Base-by-base conservation (phyloP, 2,329 filamentous ascomycete genomes). In the Lachnellula subtilissima region DNA sequence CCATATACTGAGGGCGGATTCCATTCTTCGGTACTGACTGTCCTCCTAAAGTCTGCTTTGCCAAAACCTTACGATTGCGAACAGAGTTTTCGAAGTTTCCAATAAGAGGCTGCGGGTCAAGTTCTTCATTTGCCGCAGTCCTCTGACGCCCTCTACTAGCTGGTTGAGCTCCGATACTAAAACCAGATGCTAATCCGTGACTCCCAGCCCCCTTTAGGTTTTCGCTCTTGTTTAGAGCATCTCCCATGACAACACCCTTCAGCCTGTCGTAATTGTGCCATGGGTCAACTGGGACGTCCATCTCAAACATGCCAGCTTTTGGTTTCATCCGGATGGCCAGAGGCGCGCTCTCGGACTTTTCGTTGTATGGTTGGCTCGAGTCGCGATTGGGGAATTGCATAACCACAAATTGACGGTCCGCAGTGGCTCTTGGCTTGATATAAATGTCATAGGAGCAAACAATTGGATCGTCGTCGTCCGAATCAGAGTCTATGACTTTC, bases 321-420 rank as follows among this genome's bases (percentile, higher is more conserved):
- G 86, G 82, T 76, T 97, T 99, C 70, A 96, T 76, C 63, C 93
- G 90, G 66, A 97, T 77, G 65, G 88, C 84, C 15, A 83, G 76
- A 11, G 93, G 88, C 54, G 79, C 77, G 32, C 81, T 77, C 15
- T 75, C 74, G 52, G 75, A 73, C 12, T 73, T 69, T 22, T 82
- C 78, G 53, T 81, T 81, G 72, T 88, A 87, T 5, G 82, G 78
- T 52, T 71, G 64, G 52, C 69, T 72, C 60, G 86, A 80, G 42
- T 82, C 77, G 60, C 89, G 88, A 73, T 92, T 92, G 25, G 92
- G 87, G 72, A 96, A 95, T 75, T 97, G 92, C 47, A 99, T 82
- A 61, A 97, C 82, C 66, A 93, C 87, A 57, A 91, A 82, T 63
- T 86, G 81, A 57, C 83, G 84, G 66, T 78, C 77, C 15, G 74